Evolutionary conservation across 164 flowering plant genomes (phyloP).

Genomic region (Dillenia suffruticosa): DNA sequence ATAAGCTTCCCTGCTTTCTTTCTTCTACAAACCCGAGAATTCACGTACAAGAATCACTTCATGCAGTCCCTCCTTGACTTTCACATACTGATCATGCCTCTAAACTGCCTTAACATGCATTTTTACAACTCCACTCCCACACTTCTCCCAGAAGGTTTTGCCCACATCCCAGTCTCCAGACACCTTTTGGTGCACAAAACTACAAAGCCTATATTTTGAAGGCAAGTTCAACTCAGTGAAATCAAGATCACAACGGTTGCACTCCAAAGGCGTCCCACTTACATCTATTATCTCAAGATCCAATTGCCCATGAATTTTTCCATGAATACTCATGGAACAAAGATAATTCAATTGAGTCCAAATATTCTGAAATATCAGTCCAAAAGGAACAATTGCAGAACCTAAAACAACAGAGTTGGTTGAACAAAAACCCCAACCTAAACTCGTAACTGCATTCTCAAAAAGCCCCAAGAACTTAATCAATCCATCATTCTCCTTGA

Average conservation of each 20-base stretch:
- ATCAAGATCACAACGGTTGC: conserved; percentile 71
- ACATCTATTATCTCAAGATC: conserved; percentile 68
- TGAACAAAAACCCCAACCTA: conserved; percentile 85
- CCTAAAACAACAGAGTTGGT: conserved; percentile 64
- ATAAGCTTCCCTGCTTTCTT: conserved; percentile 17
- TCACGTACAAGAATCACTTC: conserved; percentile 44
- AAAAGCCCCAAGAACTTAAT: conserved; percentile 12
- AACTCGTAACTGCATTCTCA: conserved; percentile 38
- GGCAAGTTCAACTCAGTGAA: conserved; percentile 27
- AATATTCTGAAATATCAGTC: conserved; percentile 76
- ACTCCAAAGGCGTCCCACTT: conserved; percentile 61
- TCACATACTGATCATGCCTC: conserved; percentile 23
- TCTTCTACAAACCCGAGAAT: conserved; percentile 14
- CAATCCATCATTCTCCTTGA: conserved; percentile 9
- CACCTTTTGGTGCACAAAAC: conserved; percentile 10
- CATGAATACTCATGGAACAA: conserved; percentile 3
- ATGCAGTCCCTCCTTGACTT: conserved; percentile 18
- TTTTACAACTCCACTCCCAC: conserved; percentile 23
- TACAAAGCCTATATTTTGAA: conserved; percentile 5
- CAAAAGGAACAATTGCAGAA: conserved; percentile 74
- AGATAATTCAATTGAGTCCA: conserved; percentile 28
- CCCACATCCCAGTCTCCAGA: conserved; percentile 7
- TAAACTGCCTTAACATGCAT: conserved; percentile 45
- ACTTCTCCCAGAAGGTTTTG: conserved; percentile 19
- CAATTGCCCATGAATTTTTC: conserved; percentile 32